A percentile compares a stretch with the other conserved stretches of the same genome.
These are phyloP conservation scores for Fusarium musae DNA, from an alignment of 2,329 filamentous ascomycete genomes.

Conservation along the genomic window DNA sequence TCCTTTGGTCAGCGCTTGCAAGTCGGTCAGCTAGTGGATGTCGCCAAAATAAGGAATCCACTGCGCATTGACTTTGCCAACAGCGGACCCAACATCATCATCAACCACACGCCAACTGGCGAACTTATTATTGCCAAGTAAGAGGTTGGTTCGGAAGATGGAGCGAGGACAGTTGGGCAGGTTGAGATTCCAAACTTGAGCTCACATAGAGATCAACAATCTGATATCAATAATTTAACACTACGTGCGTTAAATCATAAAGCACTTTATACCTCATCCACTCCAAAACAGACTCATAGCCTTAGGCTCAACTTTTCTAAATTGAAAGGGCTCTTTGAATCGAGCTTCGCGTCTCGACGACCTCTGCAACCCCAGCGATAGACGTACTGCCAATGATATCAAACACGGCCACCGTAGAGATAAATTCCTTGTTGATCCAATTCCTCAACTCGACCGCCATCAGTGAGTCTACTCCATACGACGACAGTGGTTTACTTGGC, in stretches of 20 bases:
- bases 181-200: accelerated
- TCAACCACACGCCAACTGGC: accelerated
- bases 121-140: neutral
- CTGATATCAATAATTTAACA: neutral
- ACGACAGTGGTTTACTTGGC: conserved; percentile 26
- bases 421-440: conserved; percentile 46
- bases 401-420: neutral
- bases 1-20: neutral
- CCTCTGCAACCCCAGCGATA: neutral
- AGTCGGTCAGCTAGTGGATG: neutral
- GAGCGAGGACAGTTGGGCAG: neutral
- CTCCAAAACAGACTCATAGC: accelerated
- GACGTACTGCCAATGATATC: neutral
- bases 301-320: accelerated
- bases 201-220: neutral
- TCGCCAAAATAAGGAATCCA: neutral
- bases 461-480: conserved; percentile 48
- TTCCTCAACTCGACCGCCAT: conserved; percentile 58
- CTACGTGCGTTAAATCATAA: no score
- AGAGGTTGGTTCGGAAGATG: accelerated
- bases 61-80: neutral
- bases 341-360: neutral
- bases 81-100: neutral
- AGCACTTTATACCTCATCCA: no score
- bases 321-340: neutral